These are phyloP conservation scores for Calonectria fujianensis DNA, from an alignment of 2,329 filamentous ascomycete species.

Conservation along the genomic window DNA sequence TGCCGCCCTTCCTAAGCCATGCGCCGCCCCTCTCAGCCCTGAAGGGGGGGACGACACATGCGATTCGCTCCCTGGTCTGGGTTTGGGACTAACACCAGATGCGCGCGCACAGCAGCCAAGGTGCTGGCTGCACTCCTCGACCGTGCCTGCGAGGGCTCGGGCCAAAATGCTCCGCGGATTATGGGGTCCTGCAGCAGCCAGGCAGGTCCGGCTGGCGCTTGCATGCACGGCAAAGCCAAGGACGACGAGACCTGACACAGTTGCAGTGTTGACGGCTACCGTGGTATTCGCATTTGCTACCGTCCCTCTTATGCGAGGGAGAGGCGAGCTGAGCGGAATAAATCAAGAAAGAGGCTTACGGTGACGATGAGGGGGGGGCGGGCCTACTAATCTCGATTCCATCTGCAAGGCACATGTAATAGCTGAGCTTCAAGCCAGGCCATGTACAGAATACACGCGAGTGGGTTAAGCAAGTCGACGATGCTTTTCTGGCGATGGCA, in stretches of 20 bases:
- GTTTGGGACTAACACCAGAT: slow-evolving; percentile 30
- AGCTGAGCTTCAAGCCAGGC: slow-evolving; percentile 27
- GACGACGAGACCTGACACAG: neutral
- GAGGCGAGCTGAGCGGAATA: neutral
- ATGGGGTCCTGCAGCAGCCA: slow-evolving; percentile 17
- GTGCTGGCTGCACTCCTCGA: slow-evolving; percentile 6
- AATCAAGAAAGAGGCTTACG: slow-evolving; percentile 5
- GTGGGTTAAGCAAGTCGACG: neutral
- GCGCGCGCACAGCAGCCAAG: slow-evolving; percentile 14
- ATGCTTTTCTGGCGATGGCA: slow-evolving; percentile 2
- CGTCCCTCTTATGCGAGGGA: slow-evolving; percentile 15
- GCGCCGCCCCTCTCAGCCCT: slow-evolving; percentile 23
- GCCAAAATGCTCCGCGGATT: slow-evolving; percentile 17
- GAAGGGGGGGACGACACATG: slow-evolving; percentile 22
- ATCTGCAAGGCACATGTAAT: slow-evolving; percentile 29
- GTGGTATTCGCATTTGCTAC: neutral
- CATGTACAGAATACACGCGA: neutral
- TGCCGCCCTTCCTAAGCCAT: slow-evolving; percentile 23
- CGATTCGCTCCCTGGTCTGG: slow-evolving; percentile 25
- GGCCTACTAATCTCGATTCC: slow-evolving; percentile 35
- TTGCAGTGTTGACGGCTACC: neutral
- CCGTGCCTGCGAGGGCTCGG: neutral
- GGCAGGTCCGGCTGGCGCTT: neutral
- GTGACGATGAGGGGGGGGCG: slow-evolving; percentile 16
- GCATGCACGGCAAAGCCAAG: slow-evolving; percentile 2